A percentile compares a stretch with the other conserved stretches of the same genome.
Conservation (phyloP, 768 basidiomycete genomes). For the Boletus speciosus region DNA sequence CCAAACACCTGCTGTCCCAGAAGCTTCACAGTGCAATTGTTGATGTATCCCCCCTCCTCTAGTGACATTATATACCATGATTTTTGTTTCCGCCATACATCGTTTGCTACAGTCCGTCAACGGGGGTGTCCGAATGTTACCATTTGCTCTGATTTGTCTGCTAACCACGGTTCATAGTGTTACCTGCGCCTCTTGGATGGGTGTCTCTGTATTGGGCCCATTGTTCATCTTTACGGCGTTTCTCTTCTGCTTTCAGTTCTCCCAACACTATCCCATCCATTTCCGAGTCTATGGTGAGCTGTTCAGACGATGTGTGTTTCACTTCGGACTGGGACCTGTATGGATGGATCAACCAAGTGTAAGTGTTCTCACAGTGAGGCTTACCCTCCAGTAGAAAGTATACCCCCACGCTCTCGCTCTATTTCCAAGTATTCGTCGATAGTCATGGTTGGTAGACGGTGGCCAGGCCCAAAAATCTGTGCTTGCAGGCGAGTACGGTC, state of each 20-base stretch:
- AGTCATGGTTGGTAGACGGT: slow-evolving; percentile 91
- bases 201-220: slow-evolving; percentile 89
- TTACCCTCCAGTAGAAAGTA: slow-evolving; percentile 86
- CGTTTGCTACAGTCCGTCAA: slow-evolving; percentile 13
- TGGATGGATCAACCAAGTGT: slow-evolving; percentile 5
- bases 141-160: slow-evolving; percentile 4
- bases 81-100: slow-evolving; percentile 26
- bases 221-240: slow-evolving; percentile 81
- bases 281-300: slow-evolving; percentile 75
- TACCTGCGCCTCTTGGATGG: slow-evolving; percentile 89
- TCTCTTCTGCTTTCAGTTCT: slow-evolving; percentile 67
- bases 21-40: slow-evolving; percentile 85
- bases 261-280: slow-evolving; percentile 74
- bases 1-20: slow-evolving; percentile 64
- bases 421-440: slow-evolving; percentile 92
- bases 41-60: slow-evolving; percentile 33
- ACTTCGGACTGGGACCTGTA: slow-evolving; percentile 63
- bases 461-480: slow-evolving; percentile 80
- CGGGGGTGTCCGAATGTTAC: slow-evolving; percentile 6
- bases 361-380: slow-evolving; percentile 25
- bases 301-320: slow-evolving; percentile 70
- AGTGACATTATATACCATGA: slow-evolving; percentile 26
- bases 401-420: slow-evolving; percentile 79
- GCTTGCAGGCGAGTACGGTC: slow-evolving; percentile 71
- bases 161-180: slow-evolving; percentile 88